Evolutionary conservation across 1,284 basidiomycete genomes (phyloP).

Genomic region (Cutaneotrichosporon curvatum): DNA sequence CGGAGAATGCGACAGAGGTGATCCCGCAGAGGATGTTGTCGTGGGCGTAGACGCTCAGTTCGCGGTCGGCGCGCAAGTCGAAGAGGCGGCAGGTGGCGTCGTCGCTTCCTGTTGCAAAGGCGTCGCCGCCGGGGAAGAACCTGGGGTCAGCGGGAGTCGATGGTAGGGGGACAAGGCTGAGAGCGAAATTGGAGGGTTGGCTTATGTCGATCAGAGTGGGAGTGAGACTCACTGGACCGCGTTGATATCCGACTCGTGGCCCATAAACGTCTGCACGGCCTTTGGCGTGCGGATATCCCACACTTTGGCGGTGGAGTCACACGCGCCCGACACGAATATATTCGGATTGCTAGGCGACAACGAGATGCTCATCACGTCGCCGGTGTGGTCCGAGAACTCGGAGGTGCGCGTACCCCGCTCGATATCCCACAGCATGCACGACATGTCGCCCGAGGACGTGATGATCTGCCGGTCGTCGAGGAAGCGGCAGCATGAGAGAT

Average conservation of each 20-base stretch:
- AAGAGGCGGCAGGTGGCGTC: slow-evolving; percentile 97
- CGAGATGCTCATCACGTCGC: slow-evolving; percentile 98
- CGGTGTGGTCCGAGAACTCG: slow-evolving; percentile 98
- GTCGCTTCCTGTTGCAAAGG: slow-evolving; percentile 97
- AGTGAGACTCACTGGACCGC: slow-evolving; percentile 92
- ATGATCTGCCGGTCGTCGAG: slow-evolving; percentile 97
- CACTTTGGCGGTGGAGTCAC: slow-evolving; percentile 94
- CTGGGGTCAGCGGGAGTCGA: slow-evolving; percentile 47
- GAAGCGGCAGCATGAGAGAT: slow-evolving; percentile 95
- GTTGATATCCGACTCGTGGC: slow-evolving; percentile 98
- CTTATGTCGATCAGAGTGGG: no score
- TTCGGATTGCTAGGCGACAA: slow-evolving; percentile 91
- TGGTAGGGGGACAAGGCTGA: no score
- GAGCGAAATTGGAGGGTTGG: no score
- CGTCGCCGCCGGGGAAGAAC: slow-evolving; percentile 98
- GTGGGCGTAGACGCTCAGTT: slow-evolving; percentile 92
- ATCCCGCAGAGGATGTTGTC: slow-evolving; percentile 98
- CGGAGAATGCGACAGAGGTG: slow-evolving; percentile 96
- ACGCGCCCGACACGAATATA: slow-evolving; percentile 95
- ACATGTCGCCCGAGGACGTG: slow-evolving; percentile 97
- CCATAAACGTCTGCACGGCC: slow-evolving; percentile 96
- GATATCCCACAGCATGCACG: slow-evolving; percentile 99
- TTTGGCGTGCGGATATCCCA: slow-evolving; percentile 92
- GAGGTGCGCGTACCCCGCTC: slow-evolving; percentile 90
- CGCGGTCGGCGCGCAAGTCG: slow-evolving; percentile 94